Evolutionary conservation across 257 asterid genomes (phyloP).

Genomic region (Petunia secreta): DNA sequence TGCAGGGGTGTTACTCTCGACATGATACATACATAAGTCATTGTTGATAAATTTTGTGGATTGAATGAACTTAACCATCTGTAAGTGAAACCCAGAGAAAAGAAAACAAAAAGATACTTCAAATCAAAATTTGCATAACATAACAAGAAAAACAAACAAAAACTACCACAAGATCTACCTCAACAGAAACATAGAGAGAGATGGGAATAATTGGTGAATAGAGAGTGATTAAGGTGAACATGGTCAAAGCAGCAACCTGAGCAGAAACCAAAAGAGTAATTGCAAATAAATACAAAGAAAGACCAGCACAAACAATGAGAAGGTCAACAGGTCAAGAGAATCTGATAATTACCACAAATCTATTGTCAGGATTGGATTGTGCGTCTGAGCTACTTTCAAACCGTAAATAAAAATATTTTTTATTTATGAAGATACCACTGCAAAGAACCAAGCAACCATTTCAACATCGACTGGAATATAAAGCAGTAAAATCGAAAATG

Average conservation of each 20-base stretch:
- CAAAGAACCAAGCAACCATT: conserved; percentile 34
- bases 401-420: conserved; percentile 77
- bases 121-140: conserved; percentile 23
- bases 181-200: conserved; percentile 98
- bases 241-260: conserved; percentile 94
- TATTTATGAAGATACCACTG: conserved; percentile 88
- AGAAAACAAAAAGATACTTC: conserved; percentile 28
- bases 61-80: conserved; percentile 98
- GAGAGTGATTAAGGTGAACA: conserved; percentile 96
- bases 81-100: conserved; percentile 34
- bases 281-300: conserved; percentile 20
- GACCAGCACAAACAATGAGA: conserved; percentile 4
- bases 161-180: conserved; percentile 53
- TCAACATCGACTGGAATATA: conserved; percentile 4
- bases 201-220: conserved; percentile 99
- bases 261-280: conserved; percentile 31
- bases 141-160: conserved; percentile 29
- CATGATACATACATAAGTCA: conserved; percentile 92
- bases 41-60: conserved; percentile 98
- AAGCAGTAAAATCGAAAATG: conserved; percentile 22
- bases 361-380: conserved; percentile 87
- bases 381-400: conserved; percentile 63
- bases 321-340: conserved; percentile 16
- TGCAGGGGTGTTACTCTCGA: conserved; percentile 96
- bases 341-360: conserved; percentile 74